A percentile compares a stretch with the other conserved stretches of the same genome.
Evolutionary conservation across 768 basidiomycete species (phyloP).

Genomic region (Vishniacozyma victoriae): DNA sequence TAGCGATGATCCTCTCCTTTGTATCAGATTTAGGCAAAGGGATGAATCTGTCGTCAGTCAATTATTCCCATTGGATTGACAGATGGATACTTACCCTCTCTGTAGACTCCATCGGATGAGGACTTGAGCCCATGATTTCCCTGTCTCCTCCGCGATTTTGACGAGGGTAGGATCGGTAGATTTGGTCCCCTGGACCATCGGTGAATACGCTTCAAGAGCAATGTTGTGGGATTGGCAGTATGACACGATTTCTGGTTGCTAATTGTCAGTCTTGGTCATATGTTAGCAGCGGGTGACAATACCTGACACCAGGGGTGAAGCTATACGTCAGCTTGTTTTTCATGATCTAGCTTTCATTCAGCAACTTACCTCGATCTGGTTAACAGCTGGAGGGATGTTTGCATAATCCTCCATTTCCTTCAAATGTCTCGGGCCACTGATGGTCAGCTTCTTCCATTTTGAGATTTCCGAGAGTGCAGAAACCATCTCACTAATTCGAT

Average conservation of each 20-base stretch:
- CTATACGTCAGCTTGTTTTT: conserved; percentile 2
- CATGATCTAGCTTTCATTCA: not conserved
- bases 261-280: not conserved
- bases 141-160: conserved; percentile 37
- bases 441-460: not conserved
- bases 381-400: conserved; percentile 30
- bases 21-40: conserved; percentile 78
- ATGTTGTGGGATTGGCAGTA: conserved; percentile 35
- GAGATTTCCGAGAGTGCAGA: not conserved
- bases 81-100: conserved; percentile 44
- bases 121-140: conserved; percentile 49
- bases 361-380: conserved; percentile 40
- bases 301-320: conserved; percentile 40
- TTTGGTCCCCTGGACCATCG: conserved; percentile 36
- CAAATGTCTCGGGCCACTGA: conserved; percentile 39
- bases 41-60: conserved; percentile 57
- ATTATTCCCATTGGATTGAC: not conserved
- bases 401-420: conserved; percentile 38
- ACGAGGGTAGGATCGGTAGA: conserved; percentile 28
- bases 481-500: conserved; percentile 37
- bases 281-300: too few species aligned
- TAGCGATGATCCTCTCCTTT: conserved; percentile 46
- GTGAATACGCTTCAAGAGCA: conserved; percentile 42
- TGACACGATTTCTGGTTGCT: conserved; percentile 33
- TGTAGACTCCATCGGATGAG: conserved; percentile 52